Percentiles rank a stretch among this genome's conserved stretches.
phyloP scores from a whole-genome alignment of 257 asterid genomes.

The Solanum sejunctum region DNA sequence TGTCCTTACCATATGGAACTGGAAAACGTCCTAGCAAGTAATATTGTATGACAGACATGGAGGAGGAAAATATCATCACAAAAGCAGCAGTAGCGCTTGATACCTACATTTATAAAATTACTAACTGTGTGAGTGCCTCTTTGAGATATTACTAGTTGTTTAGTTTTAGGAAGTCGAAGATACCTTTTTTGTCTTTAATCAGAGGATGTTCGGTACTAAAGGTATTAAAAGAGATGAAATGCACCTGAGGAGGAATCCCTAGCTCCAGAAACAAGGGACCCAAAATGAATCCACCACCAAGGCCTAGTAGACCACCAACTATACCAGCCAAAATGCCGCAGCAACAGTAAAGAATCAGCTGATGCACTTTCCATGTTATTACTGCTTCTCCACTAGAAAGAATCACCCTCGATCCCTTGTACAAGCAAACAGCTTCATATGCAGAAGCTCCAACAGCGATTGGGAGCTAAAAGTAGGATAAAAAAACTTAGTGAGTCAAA shows the following conservation, averaged over 20 bases:
- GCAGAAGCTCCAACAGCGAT: slow-evolving; percentile 44
- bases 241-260: slow-evolving; percentile 58
- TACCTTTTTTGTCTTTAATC: background rate
- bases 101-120: slow-evolving; percentile 12
- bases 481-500: background rate
- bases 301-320: slow-evolving; percentile 59
- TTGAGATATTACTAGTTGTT: background rate
- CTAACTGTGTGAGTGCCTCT: background rate
- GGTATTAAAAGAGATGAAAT: background rate
- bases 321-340: slow-evolving; percentile 48
- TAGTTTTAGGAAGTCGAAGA: background rate
- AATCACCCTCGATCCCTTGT: slow-evolving; percentile 36
- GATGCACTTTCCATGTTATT: slow-evolving; percentile 32
- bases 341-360: slow-evolving; percentile 33
- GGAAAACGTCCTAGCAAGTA: slow-evolving; percentile 48
- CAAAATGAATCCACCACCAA: slow-evolving; percentile 59
- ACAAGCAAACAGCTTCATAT: slow-evolving; percentile 38
- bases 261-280: slow-evolving; percentile 49
- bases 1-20: slow-evolving; percentile 26
- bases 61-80: slow-evolving; percentile 41
- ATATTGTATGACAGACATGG: slow-evolving; percentile 56
- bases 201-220: background rate
- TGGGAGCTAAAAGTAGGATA: slow-evolving; percentile 27
- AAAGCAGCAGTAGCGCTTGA: slow-evolving; percentile 56
- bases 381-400: slow-evolving; percentile 26